Conservation (phyloP, 73 alveolate species). For the Paramecium sonneborni region DNA sequence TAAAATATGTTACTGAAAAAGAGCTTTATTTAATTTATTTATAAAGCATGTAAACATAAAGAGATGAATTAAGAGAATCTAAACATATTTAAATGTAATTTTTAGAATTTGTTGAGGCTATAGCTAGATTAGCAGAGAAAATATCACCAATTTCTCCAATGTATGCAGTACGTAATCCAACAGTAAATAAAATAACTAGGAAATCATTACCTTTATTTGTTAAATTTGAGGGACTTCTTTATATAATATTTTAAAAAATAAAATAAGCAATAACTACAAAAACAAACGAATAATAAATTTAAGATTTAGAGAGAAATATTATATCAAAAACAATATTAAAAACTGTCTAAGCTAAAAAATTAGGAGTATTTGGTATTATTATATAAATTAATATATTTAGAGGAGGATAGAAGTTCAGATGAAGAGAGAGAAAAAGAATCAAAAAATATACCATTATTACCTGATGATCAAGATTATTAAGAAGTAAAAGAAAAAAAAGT, state of each 20-base stretch:
- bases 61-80: constrained; percentile 71
- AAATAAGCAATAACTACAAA: not conserved
- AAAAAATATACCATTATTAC: not conserved
- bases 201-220: constrained; percentile 44
- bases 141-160: constrained; percentile 54
- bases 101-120: constrained; percentile 82
- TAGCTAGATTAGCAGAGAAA: constrained; percentile 80
- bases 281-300: not conserved
- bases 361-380: not conserved
- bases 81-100: constrained; percentile 77
- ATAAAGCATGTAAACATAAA: constrained; percentile 79
- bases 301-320: not conserved
- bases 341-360: constrained; percentile 23
- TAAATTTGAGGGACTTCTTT: constrained; percentile 40
- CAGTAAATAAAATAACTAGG: not conserved
- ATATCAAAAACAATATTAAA: not conserved
- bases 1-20: constrained; percentile 68
- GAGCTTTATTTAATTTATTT: constrained; percentile 81
- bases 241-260: not conserved
- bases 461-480: not conserved
- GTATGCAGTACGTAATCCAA: constrained; percentile 17
- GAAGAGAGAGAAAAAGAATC: constrained; percentile 28
- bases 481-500: not conserved
- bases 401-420: constrained; percentile 53
- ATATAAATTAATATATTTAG: not conserved